A percentile compares a stretch with the other conserved stretches of the same genome.
phyloP scores from a whole-genome alignment of 805 yeast species.

The Ogataea pini region DNA sequence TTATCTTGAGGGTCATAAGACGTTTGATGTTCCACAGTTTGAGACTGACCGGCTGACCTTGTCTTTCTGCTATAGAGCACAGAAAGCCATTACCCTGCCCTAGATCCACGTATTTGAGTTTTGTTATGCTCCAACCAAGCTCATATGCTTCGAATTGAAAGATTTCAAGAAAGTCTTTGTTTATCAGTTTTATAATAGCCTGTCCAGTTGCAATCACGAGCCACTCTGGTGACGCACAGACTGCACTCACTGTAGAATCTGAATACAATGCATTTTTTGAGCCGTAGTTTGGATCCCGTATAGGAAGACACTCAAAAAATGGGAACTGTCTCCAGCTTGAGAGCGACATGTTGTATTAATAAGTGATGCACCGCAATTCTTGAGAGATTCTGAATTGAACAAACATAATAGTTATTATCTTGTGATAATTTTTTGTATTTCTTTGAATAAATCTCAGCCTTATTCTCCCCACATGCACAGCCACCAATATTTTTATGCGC shows the following conservation, averaged over 20 bases:
- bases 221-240: constrained; percentile 55
- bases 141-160: constrained; percentile 65
- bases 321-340: constrained; percentile 66
- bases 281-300: constrained; percentile 76
- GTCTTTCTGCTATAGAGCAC: constrained; percentile 72
- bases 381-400: no score
- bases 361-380: no score
- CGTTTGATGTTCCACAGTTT: constrained; percentile 74
- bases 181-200: constrained; percentile 57
- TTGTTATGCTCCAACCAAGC: constrained; percentile 61
- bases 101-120: constrained; percentile 44
- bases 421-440: not conserved
- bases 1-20: constrained; percentile 36
- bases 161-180: constrained; percentile 46
- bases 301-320: constrained; percentile 80
- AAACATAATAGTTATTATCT: no score
- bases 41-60: constrained; percentile 66
- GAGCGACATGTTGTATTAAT: constrained; percentile 29
- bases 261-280: constrained; percentile 69
- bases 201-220: constrained; percentile 61
- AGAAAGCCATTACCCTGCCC: constrained; percentile 42
- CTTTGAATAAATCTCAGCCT: not conserved
- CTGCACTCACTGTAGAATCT: constrained; percentile 69
- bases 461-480: not conserved
- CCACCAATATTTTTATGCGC: constrained; percentile 1